Base-by-base conservation (phyloP, 2,329 filamentous ascomycete genomes). In the Calonectria pseudoturangicola region DNA sequence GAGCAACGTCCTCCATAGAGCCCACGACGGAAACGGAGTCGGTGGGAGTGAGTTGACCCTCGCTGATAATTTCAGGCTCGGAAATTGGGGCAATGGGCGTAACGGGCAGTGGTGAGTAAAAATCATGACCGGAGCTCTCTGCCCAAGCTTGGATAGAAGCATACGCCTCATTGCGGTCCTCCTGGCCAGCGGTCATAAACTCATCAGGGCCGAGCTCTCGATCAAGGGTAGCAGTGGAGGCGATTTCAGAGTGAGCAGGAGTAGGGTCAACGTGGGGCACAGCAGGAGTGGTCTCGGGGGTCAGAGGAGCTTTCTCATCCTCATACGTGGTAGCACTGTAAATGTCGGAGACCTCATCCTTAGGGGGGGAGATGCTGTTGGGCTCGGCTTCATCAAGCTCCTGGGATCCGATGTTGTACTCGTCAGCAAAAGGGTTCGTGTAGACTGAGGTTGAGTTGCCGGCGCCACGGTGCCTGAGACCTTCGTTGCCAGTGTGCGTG, bases 101-200 rank as follows among this genome's bases (percentile, higher is more conserved):
- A 27, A 85, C 85, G 15, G 90, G 90, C 27, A 92, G 86, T 5
- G 91, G 90, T 7, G 90, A 92, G 85, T 92, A 92, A 78, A 92
- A 92, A 77, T 87, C 86, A 12, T 85, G 82, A 78, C 84, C 84
- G 5, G 88, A 89, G 71, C 87, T 84, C 75, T 91, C 87, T 1
- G 91, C 91, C 91, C 91, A 93, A 0, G 91, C 91, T 79, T 93
- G 90, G 75, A 93, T 92, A 1, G 90, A 91, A 56, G 88, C 88
- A 78, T 89, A 92, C 1, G 89, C 87, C 16, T 88, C 86, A 16
- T 85, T 80, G 25, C 81, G 82, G 68, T 87, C 83, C 3, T 87
- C 85, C 75, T 89, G 86, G 50, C 87, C 86, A 10, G 88, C 87
- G 0, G 89, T 88, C 84, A 89, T 87, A 81, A 85, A 90, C 76